Evolutionary conservation across 2,329 filamentous ascomycete genomes (phyloP).

Genomic region (Microsporum audouinii): DNA sequence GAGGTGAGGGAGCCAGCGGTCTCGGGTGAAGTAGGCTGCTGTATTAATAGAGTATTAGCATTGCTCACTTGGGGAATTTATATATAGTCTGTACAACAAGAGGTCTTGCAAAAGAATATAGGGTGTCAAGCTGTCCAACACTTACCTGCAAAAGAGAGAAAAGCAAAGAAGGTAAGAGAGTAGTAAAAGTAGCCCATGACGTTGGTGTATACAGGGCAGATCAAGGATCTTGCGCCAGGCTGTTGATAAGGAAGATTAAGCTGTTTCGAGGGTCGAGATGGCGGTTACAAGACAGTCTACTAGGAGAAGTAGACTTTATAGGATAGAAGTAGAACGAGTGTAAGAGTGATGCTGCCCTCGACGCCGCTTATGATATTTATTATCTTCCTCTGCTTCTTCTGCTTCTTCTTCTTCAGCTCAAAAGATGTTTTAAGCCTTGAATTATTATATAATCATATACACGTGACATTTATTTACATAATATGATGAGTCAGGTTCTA

Average conservation of each 20-base stretch:
- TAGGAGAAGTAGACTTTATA: neutral
- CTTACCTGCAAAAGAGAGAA: conserved; percentile 59
- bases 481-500: conserved; percentile 11
- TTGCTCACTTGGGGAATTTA: conserved; percentile 6
- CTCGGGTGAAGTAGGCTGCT: conserved; percentile 71
- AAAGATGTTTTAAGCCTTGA: neutral
- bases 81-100: neutral
- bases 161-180: conserved; percentile 57
- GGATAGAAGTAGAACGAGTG: neutral
- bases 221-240: neutral
- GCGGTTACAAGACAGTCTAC: neutral
- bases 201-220: conserved; percentile 13
- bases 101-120: neutral
- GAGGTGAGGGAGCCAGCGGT: conserved; percentile 61
- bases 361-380: neutral
- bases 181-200: conserved; percentile 74
- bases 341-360: neutral
- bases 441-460: neutral
- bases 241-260: neutral
- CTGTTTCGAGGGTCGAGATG: neutral
- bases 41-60: neutral
- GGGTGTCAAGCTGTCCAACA: neutral
- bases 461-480: neutral
- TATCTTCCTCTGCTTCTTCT: neutral
- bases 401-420: neutral